Conservation (phyloP, 78 protist genomes). For the Dictyostelium citrinum region DNA sequence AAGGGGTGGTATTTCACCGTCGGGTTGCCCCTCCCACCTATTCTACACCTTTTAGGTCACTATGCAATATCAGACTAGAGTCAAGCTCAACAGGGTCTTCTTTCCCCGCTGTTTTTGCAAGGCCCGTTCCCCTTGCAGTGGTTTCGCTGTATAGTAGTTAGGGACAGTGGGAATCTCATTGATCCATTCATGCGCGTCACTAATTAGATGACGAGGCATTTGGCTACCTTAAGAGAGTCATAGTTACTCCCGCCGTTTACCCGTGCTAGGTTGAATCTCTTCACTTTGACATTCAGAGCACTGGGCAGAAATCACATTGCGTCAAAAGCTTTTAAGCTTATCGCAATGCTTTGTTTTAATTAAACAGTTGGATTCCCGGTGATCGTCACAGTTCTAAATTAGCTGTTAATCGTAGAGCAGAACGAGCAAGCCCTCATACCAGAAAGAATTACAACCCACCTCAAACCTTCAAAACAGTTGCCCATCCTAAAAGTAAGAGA, state of each 20-base stretch:
- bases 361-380: constrained; percentile 85
- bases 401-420: constrained; percentile 45
- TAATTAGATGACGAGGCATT: constrained; percentile 95
- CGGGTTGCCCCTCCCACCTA: constrained; percentile 88
- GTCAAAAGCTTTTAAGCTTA: constrained; percentile 68
- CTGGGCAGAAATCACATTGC: constrained; percentile 96
- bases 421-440: background rate
- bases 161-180: constrained; percentile 98
- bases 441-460: background rate
- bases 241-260: constrained; percentile 98
- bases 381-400: constrained; percentile 76
- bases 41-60: constrained; percentile 87
- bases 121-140: constrained; percentile 96
- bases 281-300: constrained; percentile 95
- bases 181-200: constrained; percentile 97
- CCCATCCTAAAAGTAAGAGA: background rate
- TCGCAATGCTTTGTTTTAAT: constrained; percentile 93
- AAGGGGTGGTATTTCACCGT: constrained; percentile 89
- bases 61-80: constrained; percentile 91
- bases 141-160: constrained; percentile 95
- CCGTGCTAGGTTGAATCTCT: constrained; percentile 97
- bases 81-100: constrained; percentile 97
- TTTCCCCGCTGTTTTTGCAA: constrained; percentile 94
- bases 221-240: constrained; percentile 98
- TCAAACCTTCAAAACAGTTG: background rate